These are phyloP conservation scores for Pseudozyma flocculosa DNA, from an alignment of 1,284 basidiomycete species.

Conservation along the genomic window DNA sequence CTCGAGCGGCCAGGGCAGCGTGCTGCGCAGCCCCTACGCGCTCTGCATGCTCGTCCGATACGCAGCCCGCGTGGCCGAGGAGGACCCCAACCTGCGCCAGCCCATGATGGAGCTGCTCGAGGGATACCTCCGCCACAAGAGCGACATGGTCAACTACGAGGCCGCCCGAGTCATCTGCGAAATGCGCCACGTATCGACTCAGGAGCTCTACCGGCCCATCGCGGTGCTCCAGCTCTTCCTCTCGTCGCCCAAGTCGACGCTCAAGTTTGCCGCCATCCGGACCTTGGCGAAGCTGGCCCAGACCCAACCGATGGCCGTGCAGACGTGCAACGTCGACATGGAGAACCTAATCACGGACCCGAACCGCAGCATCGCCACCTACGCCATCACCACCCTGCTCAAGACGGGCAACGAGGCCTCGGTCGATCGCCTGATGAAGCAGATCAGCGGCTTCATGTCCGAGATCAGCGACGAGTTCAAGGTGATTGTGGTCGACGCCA, in stretches of 20 bases:
- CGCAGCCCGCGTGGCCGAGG: constrained; percentile 95
- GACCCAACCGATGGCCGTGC: constrained; percentile 79
- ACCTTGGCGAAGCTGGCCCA: constrained; percentile 79
- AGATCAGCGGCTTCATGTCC: constrained; percentile 97
- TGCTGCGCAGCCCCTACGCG: constrained; percentile 94
- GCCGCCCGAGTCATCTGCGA: constrained; percentile 96
- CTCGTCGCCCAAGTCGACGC: constrained; percentile 62
- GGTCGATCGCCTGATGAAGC: constrained; percentile 98
- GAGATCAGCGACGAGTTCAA: constrained; percentile 99
- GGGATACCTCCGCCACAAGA: constrained; percentile 95
- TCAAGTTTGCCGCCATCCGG: constrained; percentile 97
- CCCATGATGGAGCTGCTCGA: constrained; percentile 88
- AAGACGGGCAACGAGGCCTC: constrained; percentile 99
- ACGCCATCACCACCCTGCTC: constrained; percentile 95
- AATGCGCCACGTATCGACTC: constrained; percentile 76
- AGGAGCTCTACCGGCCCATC: constrained; percentile 83
- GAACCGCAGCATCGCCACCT: constrained; percentile 95
- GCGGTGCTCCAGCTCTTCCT: constrained; percentile 57
- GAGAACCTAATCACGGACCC: constrained; percentile 95
- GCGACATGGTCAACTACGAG: constrained; percentile 99
- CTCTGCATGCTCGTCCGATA: constrained; percentile 98
- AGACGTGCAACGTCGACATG: constrained; percentile 93
- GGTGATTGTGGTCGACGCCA: constrained; percentile 98
- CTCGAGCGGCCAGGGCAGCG: constrained; percentile 69
- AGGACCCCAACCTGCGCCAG: constrained; percentile 68